Evolutionary conservation across 805 yeast species (phyloP).

Genomic region (Wickerhamiella bombiphila): DNA sequence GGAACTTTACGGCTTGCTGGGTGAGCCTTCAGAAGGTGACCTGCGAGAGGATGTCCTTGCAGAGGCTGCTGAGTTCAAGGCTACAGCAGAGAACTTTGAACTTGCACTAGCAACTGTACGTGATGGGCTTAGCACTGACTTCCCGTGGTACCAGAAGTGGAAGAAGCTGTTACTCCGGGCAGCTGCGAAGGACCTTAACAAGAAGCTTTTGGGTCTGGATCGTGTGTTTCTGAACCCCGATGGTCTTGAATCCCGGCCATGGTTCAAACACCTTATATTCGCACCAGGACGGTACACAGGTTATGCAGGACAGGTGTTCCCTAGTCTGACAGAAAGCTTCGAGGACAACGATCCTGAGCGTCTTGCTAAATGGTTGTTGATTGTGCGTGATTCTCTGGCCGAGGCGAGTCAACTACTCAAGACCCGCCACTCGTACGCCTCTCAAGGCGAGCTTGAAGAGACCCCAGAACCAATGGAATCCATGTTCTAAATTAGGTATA

Average conservation of each 20-base stretch:
- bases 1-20: conserved; percentile 27
- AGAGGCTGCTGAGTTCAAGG: conserved; percentile 33
- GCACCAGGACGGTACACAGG: conserved; percentile 50
- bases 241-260: conserved; percentile 37
- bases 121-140: conserved; percentile 33
- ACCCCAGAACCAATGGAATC: too few species aligned
- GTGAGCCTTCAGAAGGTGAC: conserved; percentile 10
- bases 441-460: too few species aligned
- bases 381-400: conserved; percentile 18
- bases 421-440: too few species aligned
- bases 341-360: conserved; percentile 31
- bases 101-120: conserved; percentile 20
- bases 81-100: conserved; percentile 32
- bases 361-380: conserved; percentile 28
- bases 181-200: conserved; percentile 25
- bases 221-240: conserved; percentile 31
- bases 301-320: conserved; percentile 42
- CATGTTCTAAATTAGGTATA: too few species aligned
- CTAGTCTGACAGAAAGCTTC: conserved; percentile 40
- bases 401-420: conserved; percentile 6
- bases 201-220: conserved; percentile 31
- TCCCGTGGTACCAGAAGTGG: conserved; percentile 46
- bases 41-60: conserved; percentile 16
- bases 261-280: conserved; percentile 47
- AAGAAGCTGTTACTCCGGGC: conserved; percentile 18